phyloP scores from a whole-genome alignment of 148 eudicot genomes.

The Tetragonia tetragonoides region DNA sequence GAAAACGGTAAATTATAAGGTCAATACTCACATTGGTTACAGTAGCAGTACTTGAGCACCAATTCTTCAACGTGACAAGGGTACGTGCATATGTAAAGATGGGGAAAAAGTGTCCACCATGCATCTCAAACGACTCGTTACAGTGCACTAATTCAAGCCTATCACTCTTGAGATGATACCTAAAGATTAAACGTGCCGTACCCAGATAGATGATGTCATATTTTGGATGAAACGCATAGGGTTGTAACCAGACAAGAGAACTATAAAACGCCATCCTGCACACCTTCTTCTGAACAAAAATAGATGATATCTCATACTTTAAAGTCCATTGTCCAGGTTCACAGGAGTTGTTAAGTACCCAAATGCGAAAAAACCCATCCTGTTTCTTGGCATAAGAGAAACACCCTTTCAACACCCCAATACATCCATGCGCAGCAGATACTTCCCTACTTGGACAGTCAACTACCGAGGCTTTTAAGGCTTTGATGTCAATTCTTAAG shows the following conservation, averaged over 20 bases:
- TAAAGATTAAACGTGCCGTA: background rate
- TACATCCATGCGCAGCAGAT: background rate
- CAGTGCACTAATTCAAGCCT: background rate
- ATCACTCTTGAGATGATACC: background rate
- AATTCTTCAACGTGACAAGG: constrained; percentile 6
- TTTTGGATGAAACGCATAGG: constrained; percentile 9
- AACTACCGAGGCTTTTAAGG: background rate
- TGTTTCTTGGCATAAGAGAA: constrained; percentile 3
- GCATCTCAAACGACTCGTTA: background rate
- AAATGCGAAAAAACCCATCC: background rate
- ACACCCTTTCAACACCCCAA: background rate
- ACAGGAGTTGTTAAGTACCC: background rate
- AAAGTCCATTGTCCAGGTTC: constrained; percentile 3
- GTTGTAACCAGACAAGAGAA: background rate
- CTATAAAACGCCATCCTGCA: no score
- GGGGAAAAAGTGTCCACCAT: background rate
- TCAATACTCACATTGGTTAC: constrained; percentile 2
- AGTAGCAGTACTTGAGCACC: constrained; percentile 1
- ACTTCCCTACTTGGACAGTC: background rate
- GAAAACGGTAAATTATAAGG: no score
- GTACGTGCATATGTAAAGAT: background rate
- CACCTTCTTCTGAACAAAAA: background rate
- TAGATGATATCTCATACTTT: background rate
- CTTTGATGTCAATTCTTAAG: constrained; percentile 4
- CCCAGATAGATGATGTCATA: constrained; percentile 5